Evolutionary conservation across 805 yeast genomes (phyloP), one percentile per base, ranked within the genome.

Genomic region (Zygotorulaspora florentina): DNA sequence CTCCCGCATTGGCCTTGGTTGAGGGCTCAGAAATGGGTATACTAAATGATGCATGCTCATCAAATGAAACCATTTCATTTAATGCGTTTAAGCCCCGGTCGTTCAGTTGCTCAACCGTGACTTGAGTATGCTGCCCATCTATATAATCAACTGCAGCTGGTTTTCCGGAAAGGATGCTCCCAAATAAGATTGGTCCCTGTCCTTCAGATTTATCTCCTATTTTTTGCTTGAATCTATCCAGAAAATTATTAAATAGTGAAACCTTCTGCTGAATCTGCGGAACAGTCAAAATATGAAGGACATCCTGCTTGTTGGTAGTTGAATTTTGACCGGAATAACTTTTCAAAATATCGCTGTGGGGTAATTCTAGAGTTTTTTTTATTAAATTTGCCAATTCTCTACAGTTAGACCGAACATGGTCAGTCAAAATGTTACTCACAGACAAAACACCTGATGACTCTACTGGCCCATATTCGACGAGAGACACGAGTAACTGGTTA

Each of bases 401-500:
- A 1, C 85, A 76, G 58, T 77, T 73, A 17, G 75, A 61, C 40
- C 93, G 71, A 4, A 86, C 82, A 52, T 66, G 70, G 43, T 77
- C 83, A 17, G 81, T 73, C 36, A 72, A 69, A 46, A 65, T 71
- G 46, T 65, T 72, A 44, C 70, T 72, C 20, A 68, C 71, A 27
- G 74, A 69, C 40, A 80, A 59, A 4, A 86, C 77, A 20, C 80
- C 81, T 3, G 73, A 67, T 0, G 79, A 66, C 45, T 79, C 82
- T 0, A 75, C 73, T 3, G 96, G 95, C 8, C 72, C 66, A 30
- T 74, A 55, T 3, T 75, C 67, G 4, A 81, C 81, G 36, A 93
- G 64, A 0, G 83, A 73, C 0, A 83, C 81, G 31, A 93, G 60
- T 11, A 83, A 63, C 55, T 84, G 93, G 58, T 87, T 89, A 4